These are phyloP conservation scores for Wickerhamiella parazyma DNA, from an alignment of 805 yeast genomes.

Conservation along the genomic window DNA sequence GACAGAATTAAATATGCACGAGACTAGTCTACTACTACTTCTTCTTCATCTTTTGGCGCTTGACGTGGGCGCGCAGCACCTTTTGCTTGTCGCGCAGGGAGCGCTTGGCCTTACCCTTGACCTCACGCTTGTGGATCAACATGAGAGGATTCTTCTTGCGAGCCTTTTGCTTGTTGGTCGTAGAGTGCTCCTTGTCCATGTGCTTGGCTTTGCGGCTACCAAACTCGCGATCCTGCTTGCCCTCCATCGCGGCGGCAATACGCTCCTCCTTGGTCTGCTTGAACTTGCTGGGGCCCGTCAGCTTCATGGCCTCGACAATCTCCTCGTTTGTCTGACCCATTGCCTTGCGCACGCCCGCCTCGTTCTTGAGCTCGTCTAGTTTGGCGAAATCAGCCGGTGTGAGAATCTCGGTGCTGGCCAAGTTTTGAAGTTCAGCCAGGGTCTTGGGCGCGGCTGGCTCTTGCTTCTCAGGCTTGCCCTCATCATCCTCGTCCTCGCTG, in stretches of 20 bases:
- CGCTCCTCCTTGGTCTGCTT: constrained; percentile 86
- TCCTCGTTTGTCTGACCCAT: constrained; percentile 60
- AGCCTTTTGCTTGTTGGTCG: constrained; percentile 92
- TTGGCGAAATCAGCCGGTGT: constrained; percentile 98
- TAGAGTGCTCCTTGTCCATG: constrained; percentile 61
- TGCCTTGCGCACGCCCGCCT: constrained; percentile 74
- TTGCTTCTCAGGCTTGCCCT: constrained; percentile 18
- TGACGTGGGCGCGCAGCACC: constrained; percentile 70
- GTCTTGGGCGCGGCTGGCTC: constrained; percentile 21
- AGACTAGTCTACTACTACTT: constrained; percentile 12
- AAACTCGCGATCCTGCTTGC: constrained; percentile 84
- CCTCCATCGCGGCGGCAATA: constrained; percentile 74
- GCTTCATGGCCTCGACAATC: constrained; percentile 59
- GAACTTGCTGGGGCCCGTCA: constrained; percentile 65
- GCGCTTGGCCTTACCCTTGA: constrained; percentile 84
- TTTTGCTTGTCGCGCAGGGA: constrained; percentile 85
- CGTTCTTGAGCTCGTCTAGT: constrained; percentile 69
- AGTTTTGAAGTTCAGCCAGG: constrained; percentile 35
- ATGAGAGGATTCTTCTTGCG: constrained; percentile 97
- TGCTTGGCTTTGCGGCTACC: constrained; percentile 67
- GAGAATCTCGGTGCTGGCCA: constrained; percentile 63
- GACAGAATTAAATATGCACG: no score
- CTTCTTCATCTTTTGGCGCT: constrained; percentile 83
- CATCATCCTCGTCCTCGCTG: constrained; percentile 19
- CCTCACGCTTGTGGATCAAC: constrained; percentile 93